These are phyloP conservation scores for Aspergillus brunneoviolaceus DNA, from an alignment of 2,329 filamentous ascomycete genomes.

Conservation along the genomic window DNA sequence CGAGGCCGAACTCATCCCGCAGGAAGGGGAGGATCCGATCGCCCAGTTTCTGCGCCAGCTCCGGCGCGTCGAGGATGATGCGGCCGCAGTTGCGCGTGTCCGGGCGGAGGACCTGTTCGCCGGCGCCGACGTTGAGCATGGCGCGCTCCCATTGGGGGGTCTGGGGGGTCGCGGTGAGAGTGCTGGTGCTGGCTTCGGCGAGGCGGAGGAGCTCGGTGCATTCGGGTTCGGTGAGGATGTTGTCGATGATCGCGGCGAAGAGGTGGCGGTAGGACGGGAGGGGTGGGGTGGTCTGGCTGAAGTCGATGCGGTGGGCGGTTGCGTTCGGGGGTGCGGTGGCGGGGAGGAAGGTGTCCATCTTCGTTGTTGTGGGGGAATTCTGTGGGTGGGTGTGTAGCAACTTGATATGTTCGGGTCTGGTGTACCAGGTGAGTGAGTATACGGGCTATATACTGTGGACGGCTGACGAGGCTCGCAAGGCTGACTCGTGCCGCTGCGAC, in stretches of 20 bases:
- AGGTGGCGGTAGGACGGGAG: constrained; percentile 13
- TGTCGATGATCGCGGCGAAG: constrained; percentile 15
- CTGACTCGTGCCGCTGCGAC: no score
- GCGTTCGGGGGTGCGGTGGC: background rate
- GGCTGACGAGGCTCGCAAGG: no score
- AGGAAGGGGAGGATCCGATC: constrained; percentile 43
- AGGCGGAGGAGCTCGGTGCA: no score
- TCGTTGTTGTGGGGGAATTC: no score
- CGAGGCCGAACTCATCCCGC: no score
- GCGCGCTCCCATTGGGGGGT: constrained; percentile 62
- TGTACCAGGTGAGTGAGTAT: no score
- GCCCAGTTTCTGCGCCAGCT: constrained; percentile 65
- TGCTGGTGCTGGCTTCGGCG: no score
- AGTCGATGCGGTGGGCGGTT: constrained; percentile 9
- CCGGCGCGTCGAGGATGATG: constrained; percentile 70
- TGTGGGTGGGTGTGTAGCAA: no score
- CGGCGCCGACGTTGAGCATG: constrained; percentile 64
- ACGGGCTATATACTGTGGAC: no score
- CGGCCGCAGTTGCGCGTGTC: constrained; percentile 68
- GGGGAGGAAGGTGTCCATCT: no score
- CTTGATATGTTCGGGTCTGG: no score
- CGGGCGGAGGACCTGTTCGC: constrained; percentile 56
- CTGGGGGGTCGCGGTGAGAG: no score
- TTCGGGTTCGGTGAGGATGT: constrained; percentile 5
- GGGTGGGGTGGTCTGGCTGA: constrained; percentile 12